phyloP scores from a whole-genome alignment of 2,329 filamentous ascomycete genomes.

The Talaromyces rugulosus region DNA sequence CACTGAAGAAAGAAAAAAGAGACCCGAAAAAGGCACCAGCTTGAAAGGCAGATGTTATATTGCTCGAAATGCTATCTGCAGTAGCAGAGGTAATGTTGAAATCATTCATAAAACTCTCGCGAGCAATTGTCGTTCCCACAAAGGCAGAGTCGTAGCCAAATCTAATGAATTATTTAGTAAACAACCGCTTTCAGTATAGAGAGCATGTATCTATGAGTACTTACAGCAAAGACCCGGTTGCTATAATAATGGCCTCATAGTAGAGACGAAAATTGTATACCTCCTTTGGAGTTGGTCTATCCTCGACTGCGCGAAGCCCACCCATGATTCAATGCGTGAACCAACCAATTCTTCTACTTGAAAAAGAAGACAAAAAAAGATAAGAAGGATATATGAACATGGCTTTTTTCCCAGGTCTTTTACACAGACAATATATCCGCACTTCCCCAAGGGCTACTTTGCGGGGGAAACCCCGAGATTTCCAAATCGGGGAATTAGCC shows the following conservation, averaged over 20 bases:
- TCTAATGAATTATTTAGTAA: not conserved
- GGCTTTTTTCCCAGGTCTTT: too few relatives aligned
- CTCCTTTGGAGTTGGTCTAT: constrained; percentile 53
- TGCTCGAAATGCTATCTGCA: constrained; percentile 61
- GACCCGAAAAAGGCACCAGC: constrained; percentile 80
- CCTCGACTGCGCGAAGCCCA: constrained; percentile 46
- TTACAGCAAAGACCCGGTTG: constrained; percentile 42
- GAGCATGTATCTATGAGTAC: constrained; percentile 17
- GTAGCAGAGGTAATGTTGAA: constrained; percentile 53
- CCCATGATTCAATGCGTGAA: constrained; percentile 4
- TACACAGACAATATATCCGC: not conserved
- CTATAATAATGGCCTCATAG: constrained; percentile 45
- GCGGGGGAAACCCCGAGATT: not conserved
- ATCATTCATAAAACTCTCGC: constrained; percentile 65
- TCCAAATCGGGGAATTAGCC: not conserved
- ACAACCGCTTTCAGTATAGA: not conserved
- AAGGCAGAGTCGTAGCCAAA: constrained; percentile 68
- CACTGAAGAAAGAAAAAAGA: constrained; percentile 61
- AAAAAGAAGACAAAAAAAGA: not conserved
- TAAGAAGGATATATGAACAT: not conserved
- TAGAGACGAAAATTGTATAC: constrained; percentile 54
- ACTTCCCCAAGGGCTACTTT: not conserved
- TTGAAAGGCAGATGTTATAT: constrained; percentile 78
- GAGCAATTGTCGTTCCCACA: constrained; percentile 70
- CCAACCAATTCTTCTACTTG: not conserved